Evolutionary conservation across 2,329 filamentous ascomycete genomes (phyloP).

Genomic region (Monilinia fructicola): DNA sequence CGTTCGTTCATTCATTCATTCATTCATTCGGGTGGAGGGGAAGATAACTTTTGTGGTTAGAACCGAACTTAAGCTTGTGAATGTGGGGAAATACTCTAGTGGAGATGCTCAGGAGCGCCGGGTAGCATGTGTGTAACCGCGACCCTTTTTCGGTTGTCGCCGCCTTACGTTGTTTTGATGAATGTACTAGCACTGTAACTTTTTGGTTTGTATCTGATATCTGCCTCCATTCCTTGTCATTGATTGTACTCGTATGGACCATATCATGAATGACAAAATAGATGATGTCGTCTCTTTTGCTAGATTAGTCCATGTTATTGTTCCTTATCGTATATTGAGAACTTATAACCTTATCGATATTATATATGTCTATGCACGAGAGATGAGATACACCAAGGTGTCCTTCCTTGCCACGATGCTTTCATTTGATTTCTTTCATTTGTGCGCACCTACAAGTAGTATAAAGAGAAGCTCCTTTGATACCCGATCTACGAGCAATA

Average conservation of each 20-base stretch:
- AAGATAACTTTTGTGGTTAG: slow-evolving; percentile 14
- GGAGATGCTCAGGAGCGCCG: too few relatives aligned
- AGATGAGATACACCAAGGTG: too few relatives aligned
- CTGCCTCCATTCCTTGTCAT: slow-evolving; percentile 16
- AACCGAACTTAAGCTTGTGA: slow-evolving; percentile 20
- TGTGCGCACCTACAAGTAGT: too few relatives aligned
- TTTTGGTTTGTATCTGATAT: not conserved
- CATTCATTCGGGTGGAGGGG: slow-evolving; percentile 23
- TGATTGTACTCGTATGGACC: not conserved
- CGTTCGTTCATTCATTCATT: not conserved
- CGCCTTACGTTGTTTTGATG: slow-evolving; percentile 9
- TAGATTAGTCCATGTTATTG: not conserved
- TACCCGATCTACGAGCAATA: too few relatives aligned
- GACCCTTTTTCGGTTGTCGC: slow-evolving; percentile 10
- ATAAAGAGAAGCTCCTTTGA: too few relatives aligned
- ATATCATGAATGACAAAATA: not conserved
- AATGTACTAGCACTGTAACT: too few relatives aligned
- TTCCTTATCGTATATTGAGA: not conserved
- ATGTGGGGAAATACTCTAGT: slow-evolving; percentile 20
- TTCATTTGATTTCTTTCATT: too few relatives aligned
- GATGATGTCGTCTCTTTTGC: slow-evolving; percentile 4
- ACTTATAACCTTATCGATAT: not conserved
- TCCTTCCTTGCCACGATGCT: too few relatives aligned
- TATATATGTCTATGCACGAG: too few relatives aligned
- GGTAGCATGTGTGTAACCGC: too few relatives aligned